Base-by-base conservation (phyloP, 1,139 yeast species). In the Blastobotrys raffinosifermentans region DNA sequence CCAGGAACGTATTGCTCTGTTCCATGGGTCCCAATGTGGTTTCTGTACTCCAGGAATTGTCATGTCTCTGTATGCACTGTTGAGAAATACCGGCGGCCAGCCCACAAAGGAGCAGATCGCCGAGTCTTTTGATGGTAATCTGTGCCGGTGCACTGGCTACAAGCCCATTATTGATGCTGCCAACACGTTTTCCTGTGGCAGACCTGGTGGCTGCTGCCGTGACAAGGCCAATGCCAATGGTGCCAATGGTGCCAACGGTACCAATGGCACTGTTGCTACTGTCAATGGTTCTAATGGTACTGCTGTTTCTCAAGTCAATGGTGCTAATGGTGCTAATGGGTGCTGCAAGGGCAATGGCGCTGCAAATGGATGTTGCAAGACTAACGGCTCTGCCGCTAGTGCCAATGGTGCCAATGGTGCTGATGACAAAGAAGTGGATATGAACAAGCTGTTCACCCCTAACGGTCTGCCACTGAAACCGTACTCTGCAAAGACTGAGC, bases 11-110 rank as follows among this genome's bases (percentile, higher is more conserved):
- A 64, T 68, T 22, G 72, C 71, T 9, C 56, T 63, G 35, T 63
- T 64, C 45, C 72, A 68, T 41, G 72, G 73, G n/a, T 66, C 72
- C 1, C 72, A 68, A 46, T 68, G 73, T 45, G 72, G 73, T 3
- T 68, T 67, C 45, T 68, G 72, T 43, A 68, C 73, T 4, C 73
- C 73, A 0, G 72, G 72, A 2, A 67, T 67, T 34, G 70, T 68
- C n/a, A 67, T 67, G 73, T 63, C 69, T 27, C 45, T 68, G 34
- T 67, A 67, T 34, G 61, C 70, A 1, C 47, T 67, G 37, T 46
- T 68, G 19, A 52, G 72, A 19, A 57, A 64, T 31, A 57, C 61
- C 21, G 53, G 62, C 16, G 66, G 67, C 22, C 47, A 48, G 17
- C 71, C 70, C 5, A 50, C 64, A 2, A 59, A 61, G 36, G 63